Base-by-base conservation (phyloP, 192 early-diverging fungal genomes). In the Polychytrium aggregatum region DNA sequence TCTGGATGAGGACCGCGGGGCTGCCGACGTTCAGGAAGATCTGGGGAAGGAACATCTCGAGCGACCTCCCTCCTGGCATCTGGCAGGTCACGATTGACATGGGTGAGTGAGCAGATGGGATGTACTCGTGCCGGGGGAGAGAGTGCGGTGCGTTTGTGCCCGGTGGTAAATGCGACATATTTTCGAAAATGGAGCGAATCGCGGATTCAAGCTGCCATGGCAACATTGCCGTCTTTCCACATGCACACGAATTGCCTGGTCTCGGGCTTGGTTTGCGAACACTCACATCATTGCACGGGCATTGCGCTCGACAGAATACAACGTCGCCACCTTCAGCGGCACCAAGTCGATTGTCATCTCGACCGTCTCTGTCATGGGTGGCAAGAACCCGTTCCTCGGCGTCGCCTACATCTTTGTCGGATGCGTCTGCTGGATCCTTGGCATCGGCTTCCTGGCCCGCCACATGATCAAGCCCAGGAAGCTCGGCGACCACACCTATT, bases 1-100 rank as follows among this genome's bases (percentile, higher is more conserved):
- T 99, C 17, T 99, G 96, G 96, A 95, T 99, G 92, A 76, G 94
- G 31, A 88, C 86, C 0, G 90, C 90, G 17, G 91, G 94, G 9
- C 71, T 95, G 43, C 96, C 96, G 27, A 90, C 81, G 28, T 99
- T 99, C 69, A 71, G 94, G 43, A 99, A 99, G 65, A 70, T 99
- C 37, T 97, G 86, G 57, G 87, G 87, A 28, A 73, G 76, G 55
- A 84, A 90, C 57, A 72, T 74, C 31, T 46, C 64, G 2, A 66
- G 67, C 37, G 56, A 60, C 13, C 63, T 96, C 59, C 48, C 56
- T 44, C 61, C 49, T 41, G 92, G 91, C 18, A 70, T 62, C 16
- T 98, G 90, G 49, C 53, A 72, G 41, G 60, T 97, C 7, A 59
- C 75, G 16, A 79, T 97, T 42, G 68, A 33, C 6, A n/a, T n/a